Percentiles rank a stretch among this genome's conserved stretches.
phyloP scores from a whole-genome alignment of 2,329 filamentous ascomycete species.

The Didymella sp. region DNA sequence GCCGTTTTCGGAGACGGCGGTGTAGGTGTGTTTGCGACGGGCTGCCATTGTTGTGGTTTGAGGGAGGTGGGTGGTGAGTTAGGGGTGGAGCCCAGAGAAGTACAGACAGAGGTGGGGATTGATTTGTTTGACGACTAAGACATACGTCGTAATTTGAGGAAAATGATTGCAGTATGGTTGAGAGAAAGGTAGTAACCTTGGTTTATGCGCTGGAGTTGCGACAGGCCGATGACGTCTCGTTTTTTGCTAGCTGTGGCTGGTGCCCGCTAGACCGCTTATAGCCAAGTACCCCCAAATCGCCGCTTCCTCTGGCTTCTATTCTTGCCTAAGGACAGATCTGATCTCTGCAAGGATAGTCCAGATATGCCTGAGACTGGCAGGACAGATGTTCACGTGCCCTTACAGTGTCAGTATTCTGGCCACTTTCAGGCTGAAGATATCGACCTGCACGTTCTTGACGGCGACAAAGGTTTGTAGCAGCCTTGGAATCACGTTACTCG shows the following conservation, averaged over 20 bases:
- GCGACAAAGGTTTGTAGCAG: too few relatives aligned
- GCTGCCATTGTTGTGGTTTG: slow-evolving; percentile 35
- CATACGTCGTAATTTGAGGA: background rate
- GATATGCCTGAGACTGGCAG: background rate
- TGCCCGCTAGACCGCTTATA: slow-evolving; percentile 24
- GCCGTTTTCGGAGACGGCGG: slow-evolving; percentile 19
- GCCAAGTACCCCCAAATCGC: too few relatives aligned
- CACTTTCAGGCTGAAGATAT: background rate
- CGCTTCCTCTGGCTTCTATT: slow-evolving; percentile 21
- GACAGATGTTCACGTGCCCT: background rate
- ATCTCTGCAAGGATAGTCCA: background rate
- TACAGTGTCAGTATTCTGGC: background rate
- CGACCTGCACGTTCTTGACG: background rate
- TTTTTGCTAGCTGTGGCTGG: slow-evolving; percentile 27
- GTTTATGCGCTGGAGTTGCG: slow-evolving; percentile 3
- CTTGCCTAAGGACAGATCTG: slow-evolving; percentile 23
- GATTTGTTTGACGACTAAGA: background rate
- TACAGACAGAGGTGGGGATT: background rate
- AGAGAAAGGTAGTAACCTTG: slow-evolving; percentile 2
- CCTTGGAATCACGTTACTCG: background rate
- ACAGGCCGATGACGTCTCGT: slow-evolving; percentile 31
- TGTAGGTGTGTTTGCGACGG: slow-evolving; percentile 40
- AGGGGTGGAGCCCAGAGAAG: background rate
- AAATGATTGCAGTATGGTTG: background rate
- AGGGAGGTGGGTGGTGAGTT: background rate